phyloP scores from a whole-genome alignment of 305 asterid genomes.

The Solanum hybrid region DNA sequence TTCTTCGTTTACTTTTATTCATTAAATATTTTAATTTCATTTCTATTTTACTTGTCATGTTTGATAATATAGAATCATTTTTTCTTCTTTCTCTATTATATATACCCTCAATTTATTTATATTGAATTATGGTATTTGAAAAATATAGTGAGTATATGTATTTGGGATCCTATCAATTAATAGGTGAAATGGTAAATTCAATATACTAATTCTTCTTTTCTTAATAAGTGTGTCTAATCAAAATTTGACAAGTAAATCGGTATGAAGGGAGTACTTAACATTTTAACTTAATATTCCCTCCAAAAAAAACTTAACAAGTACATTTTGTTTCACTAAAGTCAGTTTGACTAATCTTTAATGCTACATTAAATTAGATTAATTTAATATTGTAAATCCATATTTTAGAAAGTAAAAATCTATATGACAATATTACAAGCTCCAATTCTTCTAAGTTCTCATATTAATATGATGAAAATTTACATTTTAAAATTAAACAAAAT shows the following conservation, averaged over 20 bases:
- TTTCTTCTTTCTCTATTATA: too few relatives aligned
- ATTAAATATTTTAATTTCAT: too few relatives aligned
- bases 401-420: not conserved
- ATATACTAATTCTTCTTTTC: too few relatives aligned
- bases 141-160: not conserved
- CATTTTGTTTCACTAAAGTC: not conserved
- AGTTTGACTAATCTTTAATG: not conserved
- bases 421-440: not conserved
- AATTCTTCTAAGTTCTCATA: not conserved
- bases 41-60: too few relatives aligned
- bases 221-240: too few relatives aligned
- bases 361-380: not conserved
- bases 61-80: too few relatives aligned
- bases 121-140: too few relatives aligned
- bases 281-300: not conserved
- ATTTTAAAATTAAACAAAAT: not conserved
- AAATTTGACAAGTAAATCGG: too few relatives aligned
- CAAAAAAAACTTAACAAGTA: too few relatives aligned
- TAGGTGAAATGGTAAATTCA: not conserved
- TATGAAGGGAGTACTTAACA: too few relatives aligned
- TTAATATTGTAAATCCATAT: not conserved
- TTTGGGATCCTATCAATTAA: not conserved
- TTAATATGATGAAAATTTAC: not conserved
- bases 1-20: too few relatives aligned
- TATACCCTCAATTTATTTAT: not conserved